A percentile compares a stretch with the other conserved stretches of the same genome.
These are phyloP conservation scores for Bryoglossum gracile DNA, from an alignment of 495 filamentous ascomycete genomes.

Conservation along the genomic window DNA sequence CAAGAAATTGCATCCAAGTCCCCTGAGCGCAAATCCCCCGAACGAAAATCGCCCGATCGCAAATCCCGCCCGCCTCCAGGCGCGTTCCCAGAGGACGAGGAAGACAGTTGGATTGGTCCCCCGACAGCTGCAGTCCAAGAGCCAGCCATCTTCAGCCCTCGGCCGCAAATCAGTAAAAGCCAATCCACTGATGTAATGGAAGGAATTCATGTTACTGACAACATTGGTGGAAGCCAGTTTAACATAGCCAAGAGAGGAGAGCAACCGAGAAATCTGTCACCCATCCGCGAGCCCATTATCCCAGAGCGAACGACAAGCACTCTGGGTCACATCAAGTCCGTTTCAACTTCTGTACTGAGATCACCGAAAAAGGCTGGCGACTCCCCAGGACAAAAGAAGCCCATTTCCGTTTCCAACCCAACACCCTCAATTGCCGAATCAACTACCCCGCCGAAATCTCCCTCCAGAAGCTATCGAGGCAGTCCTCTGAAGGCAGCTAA, in stretches of 20 bases:
- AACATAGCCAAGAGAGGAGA: constrained; percentile 33
- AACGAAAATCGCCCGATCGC: neutral
- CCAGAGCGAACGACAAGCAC: constrained; percentile 28
- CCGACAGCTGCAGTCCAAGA: constrained; percentile 35
- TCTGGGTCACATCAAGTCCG: constrained; percentile 44
- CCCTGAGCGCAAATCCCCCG: constrained; percentile 5
- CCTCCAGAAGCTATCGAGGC: constrained; percentile 57
- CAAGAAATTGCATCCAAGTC: constrained; percentile 2
- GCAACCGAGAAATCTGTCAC: constrained; percentile 28
- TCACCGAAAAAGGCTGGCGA: constrained; percentile 35
- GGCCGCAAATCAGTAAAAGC: constrained; percentile 46
- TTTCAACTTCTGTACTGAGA: constrained; percentile 44
- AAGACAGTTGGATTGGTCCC: constrained; percentile 81
- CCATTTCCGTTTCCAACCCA: constrained; percentile 56
- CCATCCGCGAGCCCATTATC: constrained; percentile 31
- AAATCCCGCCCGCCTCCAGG: constrained; percentile 32
- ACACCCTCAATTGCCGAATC: constrained; percentile 37
- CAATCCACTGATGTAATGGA: constrained; percentile 54
- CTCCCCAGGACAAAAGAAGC: constrained; percentile 48
- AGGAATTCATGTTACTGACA: constrained; percentile 40
- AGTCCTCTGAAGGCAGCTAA: constrained; percentile 84
- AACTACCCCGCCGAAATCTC: constrained; percentile 65
- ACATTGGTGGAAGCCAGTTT: constrained; percentile 34
- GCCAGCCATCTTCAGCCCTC: constrained; percentile 32
- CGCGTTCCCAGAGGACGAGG: constrained; percentile 53